A percentile compares a stretch with the other conserved stretches of the same genome.
phyloP scores from a whole-genome alignment of 2,329 filamentous ascomycete genomes.

The Pseudocercospora vitis region DNA sequence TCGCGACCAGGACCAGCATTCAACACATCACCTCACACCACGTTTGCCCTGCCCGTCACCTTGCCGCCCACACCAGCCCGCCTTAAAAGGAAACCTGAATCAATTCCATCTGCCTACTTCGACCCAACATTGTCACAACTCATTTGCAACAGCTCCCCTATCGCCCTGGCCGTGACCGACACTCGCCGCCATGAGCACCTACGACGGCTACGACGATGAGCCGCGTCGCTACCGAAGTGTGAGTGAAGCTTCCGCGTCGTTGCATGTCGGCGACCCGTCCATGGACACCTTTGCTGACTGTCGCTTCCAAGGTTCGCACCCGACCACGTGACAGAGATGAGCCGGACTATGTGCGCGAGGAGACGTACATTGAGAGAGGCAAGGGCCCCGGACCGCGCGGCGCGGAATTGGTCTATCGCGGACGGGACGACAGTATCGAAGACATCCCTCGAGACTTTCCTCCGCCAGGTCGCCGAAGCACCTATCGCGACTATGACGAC shows the following conservation, averaged over 20 bases:
- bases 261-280: not conserved
- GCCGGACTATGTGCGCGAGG: conserved; percentile 53
- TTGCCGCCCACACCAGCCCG: not conserved
- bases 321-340: conserved; percentile 50
- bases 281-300: conserved; percentile 18
- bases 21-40: conserved; percentile 1
- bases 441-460: conserved; percentile 83
- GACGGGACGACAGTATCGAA: conserved; percentile 78
- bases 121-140: conserved; percentile 7
- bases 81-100: conserved; percentile 8
- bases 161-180: conserved; percentile 12
- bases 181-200: conserved; percentile 48
- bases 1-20: conserved; percentile 9
- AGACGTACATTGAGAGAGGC: conserved; percentile 50
- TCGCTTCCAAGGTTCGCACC: conserved; percentile 34
- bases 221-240: conserved; percentile 46
- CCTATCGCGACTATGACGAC: conserved; percentile 43
- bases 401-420: conserved; percentile 51
- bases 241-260: conserved; percentile 17
- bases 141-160: conserved; percentile 13
- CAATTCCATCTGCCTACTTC: conserved; percentile 12
- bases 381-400: conserved; percentile 43
- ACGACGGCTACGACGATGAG: conserved; percentile 50
- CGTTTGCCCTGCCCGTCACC: too few species aligned
- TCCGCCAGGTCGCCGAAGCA: conserved; percentile 52